phyloP scores from a whole-genome alignment of 2,329 filamentous ascomycete genomes.

The Periconia sp. region DNA sequence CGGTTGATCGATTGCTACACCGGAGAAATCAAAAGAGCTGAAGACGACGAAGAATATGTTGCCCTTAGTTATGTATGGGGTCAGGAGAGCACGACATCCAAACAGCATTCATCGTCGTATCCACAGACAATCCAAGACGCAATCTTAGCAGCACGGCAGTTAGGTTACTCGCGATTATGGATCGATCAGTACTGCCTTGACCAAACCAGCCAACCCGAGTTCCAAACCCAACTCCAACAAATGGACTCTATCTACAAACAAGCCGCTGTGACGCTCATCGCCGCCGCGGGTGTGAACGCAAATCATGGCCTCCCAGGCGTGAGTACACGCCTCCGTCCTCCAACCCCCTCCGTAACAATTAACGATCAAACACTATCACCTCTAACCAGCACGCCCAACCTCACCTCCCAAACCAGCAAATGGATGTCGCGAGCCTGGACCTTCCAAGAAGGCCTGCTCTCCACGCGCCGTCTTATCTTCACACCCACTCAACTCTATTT shows the following conservation, averaged over 20 bases:
- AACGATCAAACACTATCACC: conserved; percentile 1
- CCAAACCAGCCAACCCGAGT: conserved; percentile 1
- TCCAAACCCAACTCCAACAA: conserved; percentile 7
- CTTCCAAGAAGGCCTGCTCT: conserved; percentile 11
- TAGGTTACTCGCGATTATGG: conserved; percentile 10
- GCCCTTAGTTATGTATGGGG: conserved; percentile 13
- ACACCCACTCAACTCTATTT: conserved; percentile 9
- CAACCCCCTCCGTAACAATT: conserved; percentile 2
- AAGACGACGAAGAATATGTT: neutral
- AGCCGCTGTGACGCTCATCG: conserved; percentile 13
- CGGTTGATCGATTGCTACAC: conserved; percentile 9
- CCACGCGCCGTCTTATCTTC: conserved; percentile 6
- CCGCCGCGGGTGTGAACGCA: conserved; percentile 3
- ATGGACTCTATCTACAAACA: conserved; percentile 15
- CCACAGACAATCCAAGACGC: conserved; percentile 11
- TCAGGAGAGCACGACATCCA: neutral
- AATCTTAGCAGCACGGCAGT: neutral
- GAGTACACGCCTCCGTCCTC: conserved; percentile 2
- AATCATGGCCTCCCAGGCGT: conserved; percentile 10
- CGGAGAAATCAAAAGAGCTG: conserved; percentile 1
- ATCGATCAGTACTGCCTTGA: conserved; percentile 16
- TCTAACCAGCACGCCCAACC: neutral
- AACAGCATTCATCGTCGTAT: neutral
- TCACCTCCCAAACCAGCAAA: neutral
- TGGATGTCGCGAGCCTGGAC: conserved; percentile 7